Evolutionary conservation across 352 stramenopile genomes (phyloP), one percentile per base, ranked within the genome.

Genomic region (Globisporangium recalcitrans): DNA sequence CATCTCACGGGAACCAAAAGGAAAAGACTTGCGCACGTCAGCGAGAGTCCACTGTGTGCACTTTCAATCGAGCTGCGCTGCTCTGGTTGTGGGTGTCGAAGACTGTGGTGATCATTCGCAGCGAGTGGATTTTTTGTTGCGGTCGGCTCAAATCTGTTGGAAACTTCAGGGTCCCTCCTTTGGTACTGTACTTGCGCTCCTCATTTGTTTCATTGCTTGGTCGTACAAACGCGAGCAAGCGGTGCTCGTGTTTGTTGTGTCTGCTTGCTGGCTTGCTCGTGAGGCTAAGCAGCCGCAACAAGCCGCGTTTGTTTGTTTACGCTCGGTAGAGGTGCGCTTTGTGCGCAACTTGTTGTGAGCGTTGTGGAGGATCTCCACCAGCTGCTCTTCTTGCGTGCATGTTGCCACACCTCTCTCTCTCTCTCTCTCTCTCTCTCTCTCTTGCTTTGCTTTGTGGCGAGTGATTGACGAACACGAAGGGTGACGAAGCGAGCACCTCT

Each of bases 161-260:
- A 55, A 55, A 38, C 13, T 55, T 55, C 49, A 55, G 26, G 13
- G 49, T 38, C 49, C 49, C 49, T 32, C 49, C 49, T 55, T 21
- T 26, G 14, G 14, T 6, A 38, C 49, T 6, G 26, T 38, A 53
- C 38, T 16, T 14, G 21, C 21, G 4, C 48, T 22, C 19, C 6
- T 36, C 19, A 14, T 6, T 9, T 3, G 8, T 13, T n/a, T 24
- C 26, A 4, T n/a, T 31, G 6, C 8, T 19, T 54, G 26, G 38
- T 27, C n/a, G 26, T 29, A 24, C 44, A 29, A 29, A 19, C n/a
- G 40, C 40, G 24, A 49, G 10, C 42, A 51, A 29, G 44, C n/a
- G n/a, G n/a, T n/a, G n/a, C n/a, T 19, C 4, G 14, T 34, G 26
- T n/a, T n/a, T 19, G 24, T n/a, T 8, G 40, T 27, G 47, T 34